These are phyloP conservation scores for Cyclotella atomus DNA, from an alignment of 108 stramenopile species.

Conservation along the genomic window DNA sequence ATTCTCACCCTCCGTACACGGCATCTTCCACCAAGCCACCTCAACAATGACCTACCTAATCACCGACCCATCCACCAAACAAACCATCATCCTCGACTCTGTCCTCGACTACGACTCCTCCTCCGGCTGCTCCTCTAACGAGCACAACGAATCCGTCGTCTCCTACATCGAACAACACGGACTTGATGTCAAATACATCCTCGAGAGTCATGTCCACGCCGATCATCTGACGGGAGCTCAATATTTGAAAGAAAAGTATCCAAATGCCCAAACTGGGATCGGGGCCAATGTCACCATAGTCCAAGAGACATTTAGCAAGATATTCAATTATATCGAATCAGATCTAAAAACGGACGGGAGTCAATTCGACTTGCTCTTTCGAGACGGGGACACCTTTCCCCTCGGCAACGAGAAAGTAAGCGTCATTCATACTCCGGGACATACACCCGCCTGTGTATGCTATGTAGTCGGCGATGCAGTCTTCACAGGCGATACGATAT, in stretches of 20 bases:
- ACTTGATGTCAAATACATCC: constrained; percentile 40
- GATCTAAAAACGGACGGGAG: constrained; percentile 41
- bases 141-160: constrained; percentile 35
- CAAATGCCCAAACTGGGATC: constrained; percentile 46
- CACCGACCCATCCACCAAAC: constrained; percentile 29
- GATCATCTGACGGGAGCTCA: constrained; percentile 55
- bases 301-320: constrained; percentile 30
- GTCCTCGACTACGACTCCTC: constrained; percentile 50
- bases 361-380: constrained; percentile 47
- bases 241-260: constrained; percentile 38
- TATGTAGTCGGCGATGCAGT: constrained; percentile 52
- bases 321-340: constrained; percentile 39
- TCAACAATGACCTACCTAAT: constrained; percentile 51
- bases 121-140: constrained; percentile 38
- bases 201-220: constrained; percentile 53
- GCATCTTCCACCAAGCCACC: constrained; percentile 35
- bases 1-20: constrained; percentile 27
- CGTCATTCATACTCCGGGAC: constrained; percentile 52
- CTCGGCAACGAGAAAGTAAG: constrained; percentile 21
- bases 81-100: constrained; percentile 50
- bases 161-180: constrained; percentile 14
- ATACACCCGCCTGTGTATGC: constrained; percentile 56
- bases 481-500: constrained; percentile 55
- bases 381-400: constrained; percentile 39
- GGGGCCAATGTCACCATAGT: constrained; percentile 49